Evolutionary conservation across 2,329 filamentous ascomycete species (phyloP).

Genomic region (Talaromyces sp.): DNA sequence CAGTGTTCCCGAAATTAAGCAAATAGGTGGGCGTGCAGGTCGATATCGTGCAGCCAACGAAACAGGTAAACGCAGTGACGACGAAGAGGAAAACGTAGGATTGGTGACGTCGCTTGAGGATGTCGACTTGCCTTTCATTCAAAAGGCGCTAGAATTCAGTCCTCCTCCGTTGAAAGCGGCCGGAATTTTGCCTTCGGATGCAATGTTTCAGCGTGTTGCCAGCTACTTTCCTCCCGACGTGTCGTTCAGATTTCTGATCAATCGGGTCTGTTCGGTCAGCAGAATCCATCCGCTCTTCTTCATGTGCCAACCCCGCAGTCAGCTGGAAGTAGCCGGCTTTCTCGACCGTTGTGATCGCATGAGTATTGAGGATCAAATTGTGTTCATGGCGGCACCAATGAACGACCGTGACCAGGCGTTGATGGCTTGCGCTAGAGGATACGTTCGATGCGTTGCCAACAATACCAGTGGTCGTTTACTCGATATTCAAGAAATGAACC

Average conservation of each 20-base stretch:
- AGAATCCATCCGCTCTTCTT: constrained; percentile 64
- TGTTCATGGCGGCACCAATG: constrained; percentile 69
- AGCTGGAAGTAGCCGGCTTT: constrained; percentile 64
- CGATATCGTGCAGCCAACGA: constrained; percentile 72
- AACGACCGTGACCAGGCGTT: constrained; percentile 47
- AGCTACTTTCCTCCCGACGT: constrained; percentile 76
- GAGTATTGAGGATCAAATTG: constrained; percentile 68
- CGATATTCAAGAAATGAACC: constrained; percentile 64
- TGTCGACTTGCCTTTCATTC: constrained; percentile 63
- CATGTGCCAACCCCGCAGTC: constrained; percentile 62
- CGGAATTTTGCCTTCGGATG: constrained; percentile 68
- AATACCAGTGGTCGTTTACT: constrained; percentile 65
- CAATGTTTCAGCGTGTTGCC: constrained; percentile 70
- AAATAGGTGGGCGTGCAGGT: constrained; percentile 90
- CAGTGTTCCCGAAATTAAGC: constrained; percentile 75
- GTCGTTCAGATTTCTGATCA: constrained; percentile 77
- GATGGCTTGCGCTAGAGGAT: constrained; percentile 53
- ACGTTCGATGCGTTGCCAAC: constrained; percentile 67
- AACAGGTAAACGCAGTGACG: constrained; percentile 31
- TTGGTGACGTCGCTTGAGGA: constrained; percentile 74
- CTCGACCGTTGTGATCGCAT: constrained; percentile 69
- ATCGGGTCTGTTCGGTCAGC: constrained; percentile 68
- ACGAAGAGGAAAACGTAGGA: constrained; percentile 51
- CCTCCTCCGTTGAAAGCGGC: constrained; percentile 65
- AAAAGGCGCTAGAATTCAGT: constrained; percentile 59